Evolutionary conservation across 2,329 filamentous ascomycete species (phyloP).

Genomic region (Alternaria metachromatica): DNA sequence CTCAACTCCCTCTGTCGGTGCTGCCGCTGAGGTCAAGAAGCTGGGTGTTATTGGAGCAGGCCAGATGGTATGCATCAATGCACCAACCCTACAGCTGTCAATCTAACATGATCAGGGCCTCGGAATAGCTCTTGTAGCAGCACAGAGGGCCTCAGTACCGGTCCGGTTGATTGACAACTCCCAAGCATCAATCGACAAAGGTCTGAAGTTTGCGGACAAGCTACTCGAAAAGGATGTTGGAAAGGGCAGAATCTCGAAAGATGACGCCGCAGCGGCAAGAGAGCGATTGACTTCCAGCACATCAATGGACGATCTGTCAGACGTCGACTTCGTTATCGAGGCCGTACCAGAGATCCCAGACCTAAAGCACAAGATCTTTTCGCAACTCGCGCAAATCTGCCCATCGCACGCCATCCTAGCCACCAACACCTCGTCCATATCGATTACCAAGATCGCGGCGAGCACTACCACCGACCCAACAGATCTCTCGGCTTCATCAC

Average conservation of each 20-base stretch:
- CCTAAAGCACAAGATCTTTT: slow-evolving; percentile 88
- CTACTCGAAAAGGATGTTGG: slow-evolving; percentile 90
- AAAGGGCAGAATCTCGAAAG: slow-evolving; percentile 84
- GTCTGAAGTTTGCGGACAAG: slow-evolving; percentile 90
- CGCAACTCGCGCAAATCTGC: slow-evolving; percentile 79
- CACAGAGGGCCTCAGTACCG: slow-evolving; percentile 80
- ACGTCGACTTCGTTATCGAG: slow-evolving; percentile 97
- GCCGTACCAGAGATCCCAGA: slow-evolving; percentile 91
- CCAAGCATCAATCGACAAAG: slow-evolving; percentile 85
- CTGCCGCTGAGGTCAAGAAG: slow-evolving; percentile 77
- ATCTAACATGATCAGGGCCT: slow-evolving; percentile 69
- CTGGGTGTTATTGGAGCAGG: slow-evolving; percentile 93
- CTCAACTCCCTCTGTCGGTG: slow-evolving; percentile 64
- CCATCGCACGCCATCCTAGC: slow-evolving; percentile 87
- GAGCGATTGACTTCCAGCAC: slow-evolving; percentile 73
- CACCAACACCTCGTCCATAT: slow-evolving; percentile 98
- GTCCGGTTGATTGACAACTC: slow-evolving; percentile 87
- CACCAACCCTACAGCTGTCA: neutral
- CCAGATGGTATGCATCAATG: slow-evolving; percentile 76
- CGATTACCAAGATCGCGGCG: slow-evolving; percentile 93
- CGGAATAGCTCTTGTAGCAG: slow-evolving; percentile 93
- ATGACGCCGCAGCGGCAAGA: slow-evolving; percentile 76
- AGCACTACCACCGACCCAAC: slow-evolving; percentile 79
- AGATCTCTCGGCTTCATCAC: slow-evolving; percentile 80
- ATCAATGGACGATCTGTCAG: slow-evolving; percentile 75